Conservation (phyloP, 495 filamentous ascomycete genomes). For the Aspergillus olivimuriae region DNA sequence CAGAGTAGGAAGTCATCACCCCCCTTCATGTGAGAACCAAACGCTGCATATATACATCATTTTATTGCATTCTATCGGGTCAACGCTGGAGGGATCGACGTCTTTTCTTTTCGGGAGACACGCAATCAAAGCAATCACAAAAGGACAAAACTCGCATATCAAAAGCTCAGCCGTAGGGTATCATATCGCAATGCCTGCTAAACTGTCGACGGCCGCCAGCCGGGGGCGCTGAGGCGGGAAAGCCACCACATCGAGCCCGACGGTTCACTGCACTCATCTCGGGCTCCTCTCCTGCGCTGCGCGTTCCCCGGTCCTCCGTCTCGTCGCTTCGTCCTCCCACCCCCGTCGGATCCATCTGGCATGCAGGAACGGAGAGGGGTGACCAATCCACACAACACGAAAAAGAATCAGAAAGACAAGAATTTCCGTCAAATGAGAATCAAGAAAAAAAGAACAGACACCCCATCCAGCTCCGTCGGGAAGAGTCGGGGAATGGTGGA, state of each 20-base stretch:
- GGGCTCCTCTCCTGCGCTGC: not conserved
- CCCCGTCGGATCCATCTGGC: too few relatives aligned
- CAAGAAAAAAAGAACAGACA: not conserved
- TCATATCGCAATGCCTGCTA: constrained; percentile 48
- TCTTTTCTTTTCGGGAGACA: constrained; percentile 12
- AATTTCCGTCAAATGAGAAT: not conserved
- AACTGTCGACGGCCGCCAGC: constrained; percentile 40
- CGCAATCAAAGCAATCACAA: too few relatives aligned
- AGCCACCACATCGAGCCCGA: constrained; percentile 6
- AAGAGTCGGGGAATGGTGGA: constrained; percentile 10
- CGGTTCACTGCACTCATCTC: not conserved
- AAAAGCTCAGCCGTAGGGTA: constrained; percentile 43
- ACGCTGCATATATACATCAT: too few relatives aligned
- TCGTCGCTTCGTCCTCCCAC: too few relatives aligned
- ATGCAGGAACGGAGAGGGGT: too few relatives aligned
- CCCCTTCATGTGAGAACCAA: too few relatives aligned
- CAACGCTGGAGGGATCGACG: not conserved
- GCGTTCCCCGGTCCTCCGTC: too few relatives aligned
- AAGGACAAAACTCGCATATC: not conserved
- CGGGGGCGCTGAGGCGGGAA: constrained; percentile 14
- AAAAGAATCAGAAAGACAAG: not conserved
- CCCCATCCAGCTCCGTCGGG: not conserved
- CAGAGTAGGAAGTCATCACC: too few relatives aligned
- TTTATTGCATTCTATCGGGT: too few relatives aligned
- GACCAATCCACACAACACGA: too few relatives aligned